phyloP scores from a whole-genome alignment of 768 basidiomycete species.

The Naganishia antarctica region DNA sequence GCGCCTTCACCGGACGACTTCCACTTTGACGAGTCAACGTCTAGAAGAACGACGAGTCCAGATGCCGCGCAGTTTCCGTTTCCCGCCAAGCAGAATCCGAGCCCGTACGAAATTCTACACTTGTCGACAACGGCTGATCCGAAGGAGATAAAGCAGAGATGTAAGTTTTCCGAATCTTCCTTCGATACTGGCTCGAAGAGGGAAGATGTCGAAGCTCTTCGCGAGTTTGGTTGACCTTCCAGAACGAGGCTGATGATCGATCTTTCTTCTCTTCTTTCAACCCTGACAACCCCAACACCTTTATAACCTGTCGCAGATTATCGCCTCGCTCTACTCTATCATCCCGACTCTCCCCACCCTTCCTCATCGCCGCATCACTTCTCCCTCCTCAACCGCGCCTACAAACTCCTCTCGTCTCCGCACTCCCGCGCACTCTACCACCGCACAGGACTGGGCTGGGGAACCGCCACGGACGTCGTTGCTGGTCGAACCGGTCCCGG shows the following conservation, averaged over 20 bases:
- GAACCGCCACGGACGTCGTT: not conserved
- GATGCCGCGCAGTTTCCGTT: slow-evolving; percentile 21
- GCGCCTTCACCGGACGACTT: not conserved
- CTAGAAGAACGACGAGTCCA: not conserved
- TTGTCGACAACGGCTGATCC: slow-evolving; percentile 36
- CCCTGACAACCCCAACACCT: no score
- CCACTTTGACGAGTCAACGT: not conserved
- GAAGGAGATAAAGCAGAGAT: slow-evolving; percentile 40
- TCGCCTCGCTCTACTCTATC: slow-evolving; percentile 43
- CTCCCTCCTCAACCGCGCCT: slow-evolving; percentile 39
- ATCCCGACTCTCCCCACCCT: slow-evolving; percentile 47
- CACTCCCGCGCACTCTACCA: slow-evolving; percentile 34
- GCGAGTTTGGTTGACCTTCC: no score
- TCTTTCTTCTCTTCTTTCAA: no score
- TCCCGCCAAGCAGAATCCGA: slow-evolving; percentile 25
- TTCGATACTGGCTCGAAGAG: no score
- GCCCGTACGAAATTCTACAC: slow-evolving; percentile 43
- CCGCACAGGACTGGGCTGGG: slow-evolving; percentile 44
- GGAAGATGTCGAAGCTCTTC: no score
- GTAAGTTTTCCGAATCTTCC: slow-evolving; percentile 29
- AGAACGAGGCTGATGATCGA: not conserved
- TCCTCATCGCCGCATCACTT: slow-evolving; percentile 42
- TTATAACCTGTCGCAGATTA: no score
- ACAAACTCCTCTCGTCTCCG: slow-evolving; percentile 40
- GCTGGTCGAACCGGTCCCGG: slow-evolving; percentile 6